Percentiles rank a stretch among this genome's conserved stretches.
Conservation (phyloP, 2,329 filamentous ascomycete species). For the Cytospora mali region DNA sequence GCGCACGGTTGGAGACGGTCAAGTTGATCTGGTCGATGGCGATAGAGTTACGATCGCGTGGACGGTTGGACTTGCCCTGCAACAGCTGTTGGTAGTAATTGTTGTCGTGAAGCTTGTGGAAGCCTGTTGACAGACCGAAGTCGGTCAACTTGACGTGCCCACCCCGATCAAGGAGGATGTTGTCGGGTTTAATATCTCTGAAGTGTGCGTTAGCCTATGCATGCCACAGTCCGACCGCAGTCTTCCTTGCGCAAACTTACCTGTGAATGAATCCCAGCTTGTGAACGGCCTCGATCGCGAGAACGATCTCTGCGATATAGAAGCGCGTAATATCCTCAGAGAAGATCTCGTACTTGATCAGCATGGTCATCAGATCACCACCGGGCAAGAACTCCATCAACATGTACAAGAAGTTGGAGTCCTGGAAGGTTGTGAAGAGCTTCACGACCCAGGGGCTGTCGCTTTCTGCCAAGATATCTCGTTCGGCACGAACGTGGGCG, state of each 20-base stretch:
- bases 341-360: conserved; percentile 99
- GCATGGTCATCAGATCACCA: conserved; percentile 99
- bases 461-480: conserved; percentile 97
- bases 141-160: conserved; percentile 98
- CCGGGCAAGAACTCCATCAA: conserved; percentile 99
- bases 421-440: conserved; percentile 97
- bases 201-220: background rate
- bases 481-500: conserved; percentile 93
- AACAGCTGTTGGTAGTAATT: conserved; percentile 98
- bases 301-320: conserved; percentile 97
- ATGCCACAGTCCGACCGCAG: background rate
- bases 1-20: conserved; percentile 94
- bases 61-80: conserved; percentile 73
- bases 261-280: conserved; percentile 98
- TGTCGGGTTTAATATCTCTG: conserved; percentile 99
- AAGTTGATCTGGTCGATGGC: conserved; percentile 97
- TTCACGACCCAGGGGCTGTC: conserved; percentile 99
- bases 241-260: conserved; percentile 52
- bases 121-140: conserved; percentile 95
- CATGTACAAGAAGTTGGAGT: conserved; percentile 95
- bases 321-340: conserved; percentile 98
- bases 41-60: conserved; percentile 86
- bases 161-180: conserved; percentile 91
- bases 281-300: conserved; percentile 98
- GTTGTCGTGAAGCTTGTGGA: conserved; percentile 97